phyloP scores from a whole-genome alignment of 257 asterid genomes.

The Sherardia arvensis region DNA sequence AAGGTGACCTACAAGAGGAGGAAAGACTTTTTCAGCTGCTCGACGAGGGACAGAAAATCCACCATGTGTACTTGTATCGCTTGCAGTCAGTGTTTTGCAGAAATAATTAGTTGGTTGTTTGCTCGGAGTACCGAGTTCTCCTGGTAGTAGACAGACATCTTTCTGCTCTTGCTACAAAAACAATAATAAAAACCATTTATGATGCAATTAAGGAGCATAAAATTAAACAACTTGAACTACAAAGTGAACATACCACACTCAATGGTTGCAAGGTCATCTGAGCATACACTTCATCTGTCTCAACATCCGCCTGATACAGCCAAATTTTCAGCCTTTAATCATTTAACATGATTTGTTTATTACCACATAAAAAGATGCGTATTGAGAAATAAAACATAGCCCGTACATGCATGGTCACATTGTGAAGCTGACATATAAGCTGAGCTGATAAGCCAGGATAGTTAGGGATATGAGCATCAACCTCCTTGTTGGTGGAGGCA shows the following conservation, averaged over 20 bases:
- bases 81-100: conserved; percentile 88
- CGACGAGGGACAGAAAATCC: conserved; percentile 98
- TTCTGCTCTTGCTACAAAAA: conserved; percentile 80
- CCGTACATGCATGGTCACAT: conserved; percentile 91
- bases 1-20: conserved; percentile 66
- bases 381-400: neutral
- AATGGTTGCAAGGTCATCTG: conserved; percentile 96
- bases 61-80: conserved; percentile 96
- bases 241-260: conserved; percentile 46
- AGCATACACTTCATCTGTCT: conserved; percentile 92
- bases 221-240: conserved; percentile 11
- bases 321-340: conserved; percentile 2
- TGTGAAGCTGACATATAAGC: conserved; percentile 93
- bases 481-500: conserved; percentile 94
- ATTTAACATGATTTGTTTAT: neutral
- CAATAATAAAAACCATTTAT: conserved; percentile 3
- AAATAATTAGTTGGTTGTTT: conserved; percentile 93
- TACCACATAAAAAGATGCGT: neutral
- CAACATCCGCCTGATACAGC: conserved; percentile 76
- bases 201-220: neutral
- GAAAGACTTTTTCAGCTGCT: conserved; percentile 97
- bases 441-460: conserved; percentile 92
- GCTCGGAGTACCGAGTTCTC: conserved; percentile 82
- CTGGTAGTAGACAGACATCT: conserved; percentile 74
- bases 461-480: conserved; percentile 65